These are phyloP conservation scores for Penicillium sp. DNA, from an alignment of 2,329 filamentous ascomycete genomes.

Conservation along the genomic window DNA sequence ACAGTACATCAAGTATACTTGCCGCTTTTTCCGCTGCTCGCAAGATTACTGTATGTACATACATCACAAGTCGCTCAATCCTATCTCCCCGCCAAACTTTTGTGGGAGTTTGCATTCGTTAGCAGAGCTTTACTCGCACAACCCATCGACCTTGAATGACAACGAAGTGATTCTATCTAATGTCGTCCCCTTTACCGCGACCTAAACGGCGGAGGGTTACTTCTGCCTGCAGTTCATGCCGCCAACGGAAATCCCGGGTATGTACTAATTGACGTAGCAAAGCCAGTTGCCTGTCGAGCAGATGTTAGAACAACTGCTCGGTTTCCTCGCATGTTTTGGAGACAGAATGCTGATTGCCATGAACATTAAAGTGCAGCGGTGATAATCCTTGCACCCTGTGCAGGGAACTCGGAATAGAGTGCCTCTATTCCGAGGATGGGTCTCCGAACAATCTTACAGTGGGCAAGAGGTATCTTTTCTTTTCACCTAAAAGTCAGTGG, in stretches of 20 bases:
- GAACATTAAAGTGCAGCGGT: conserved; percentile 16
- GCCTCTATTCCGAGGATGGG: conserved; percentile 16
- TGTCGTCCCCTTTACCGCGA: not conserved
- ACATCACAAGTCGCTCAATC: too few relatives aligned
- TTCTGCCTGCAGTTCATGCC: conserved; percentile 10
- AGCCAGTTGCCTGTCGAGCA: not conserved
- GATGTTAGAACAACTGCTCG: too few relatives aligned
- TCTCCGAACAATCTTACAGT: conserved; percentile 14
- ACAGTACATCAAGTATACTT: too few relatives aligned
- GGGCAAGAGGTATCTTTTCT: conserved; percentile 14
- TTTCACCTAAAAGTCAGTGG: not conserved
- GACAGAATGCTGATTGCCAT: not conserved
- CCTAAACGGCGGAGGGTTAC: conserved; percentile 7
- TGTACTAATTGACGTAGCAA: too few relatives aligned
- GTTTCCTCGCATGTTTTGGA: too few relatives aligned
- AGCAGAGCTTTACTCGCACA: too few relatives aligned
- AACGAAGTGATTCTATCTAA: too few relatives aligned
- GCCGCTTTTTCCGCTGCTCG: too few relatives aligned
- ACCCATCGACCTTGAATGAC: too few relatives aligned
- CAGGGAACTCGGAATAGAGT: conserved; percentile 15
- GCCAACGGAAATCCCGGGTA: conserved; percentile 12
- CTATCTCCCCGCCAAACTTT: too few relatives aligned
- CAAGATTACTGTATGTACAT: too few relatives aligned
- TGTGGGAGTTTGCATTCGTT: too few relatives aligned
- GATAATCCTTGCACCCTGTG: conserved; percentile 14